Conservation (phyloP, 441 rosid species). For the Adansonia rubrostipa region DNA sequence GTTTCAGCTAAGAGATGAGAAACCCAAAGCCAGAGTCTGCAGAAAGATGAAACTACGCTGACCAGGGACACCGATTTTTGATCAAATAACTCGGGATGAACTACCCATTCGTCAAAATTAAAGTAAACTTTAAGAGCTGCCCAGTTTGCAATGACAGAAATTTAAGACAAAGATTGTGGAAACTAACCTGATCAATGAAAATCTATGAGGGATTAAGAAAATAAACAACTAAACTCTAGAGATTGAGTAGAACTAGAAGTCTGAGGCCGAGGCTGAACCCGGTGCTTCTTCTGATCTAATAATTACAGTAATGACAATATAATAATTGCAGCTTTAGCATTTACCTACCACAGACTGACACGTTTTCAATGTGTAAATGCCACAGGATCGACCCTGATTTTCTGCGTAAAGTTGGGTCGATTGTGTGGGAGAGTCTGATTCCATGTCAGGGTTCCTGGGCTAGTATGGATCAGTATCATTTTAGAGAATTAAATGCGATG, state of each 20-base stretch:
- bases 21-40: slow-evolving; percentile 36
- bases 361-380: neutral
- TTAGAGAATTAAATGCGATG: neutral
- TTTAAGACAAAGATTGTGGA: neutral
- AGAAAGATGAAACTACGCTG: neutral
- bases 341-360: neutral
- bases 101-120: neutral
- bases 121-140: neutral
- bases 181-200: slow-evolving; percentile 13
- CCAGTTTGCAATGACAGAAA: neutral
- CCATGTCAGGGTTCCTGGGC: too few species aligned
- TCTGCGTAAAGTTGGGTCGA: neutral
- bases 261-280: neutral
- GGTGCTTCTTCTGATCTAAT: neutral
- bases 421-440: neutral
- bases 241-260: neutral
- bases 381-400: neutral
- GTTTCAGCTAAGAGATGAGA: slow-evolving; percentile 30
- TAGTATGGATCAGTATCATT: neutral
- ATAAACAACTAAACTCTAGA: neutral
- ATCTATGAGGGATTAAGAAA: neutral
- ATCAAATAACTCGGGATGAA: neutral
- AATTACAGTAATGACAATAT: neutral
- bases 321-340: neutral
- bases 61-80: neutral